These are phyloP conservation scores for Diaporthe sp. DNA, from an alignment of 2,329 filamentous ascomycete genomes.

Conservation along the genomic window DNA sequence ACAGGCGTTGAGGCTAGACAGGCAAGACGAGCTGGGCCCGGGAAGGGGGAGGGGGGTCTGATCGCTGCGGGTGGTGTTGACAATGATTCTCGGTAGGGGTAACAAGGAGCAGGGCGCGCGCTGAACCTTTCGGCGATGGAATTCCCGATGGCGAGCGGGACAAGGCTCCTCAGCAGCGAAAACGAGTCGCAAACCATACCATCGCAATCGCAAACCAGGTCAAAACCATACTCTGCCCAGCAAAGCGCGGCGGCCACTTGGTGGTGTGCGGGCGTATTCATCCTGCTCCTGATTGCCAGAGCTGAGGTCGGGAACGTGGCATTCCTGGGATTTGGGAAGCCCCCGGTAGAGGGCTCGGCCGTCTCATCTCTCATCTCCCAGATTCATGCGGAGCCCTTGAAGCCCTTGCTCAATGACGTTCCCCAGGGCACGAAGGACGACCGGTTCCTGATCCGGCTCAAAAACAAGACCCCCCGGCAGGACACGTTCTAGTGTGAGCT, in stretches of 20 bases:
- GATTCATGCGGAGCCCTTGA: slow-evolving; percentile 35
- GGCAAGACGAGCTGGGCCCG: slow-evolving; percentile 11
- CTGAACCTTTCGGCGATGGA: slow-evolving; percentile 4
- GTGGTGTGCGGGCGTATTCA: not conserved
- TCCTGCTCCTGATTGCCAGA: slow-evolving; percentile 24
- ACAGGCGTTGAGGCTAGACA: slow-evolving; percentile 22
- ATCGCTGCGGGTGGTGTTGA: slow-evolving; percentile 11
- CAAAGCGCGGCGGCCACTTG: slow-evolving; percentile 1
- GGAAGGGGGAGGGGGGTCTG: slow-evolving; percentile 9
- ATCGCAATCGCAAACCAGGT: not conserved
- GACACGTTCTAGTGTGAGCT: slow-evolving; percentile 22
- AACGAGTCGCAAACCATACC: slow-evolving; percentile 2
- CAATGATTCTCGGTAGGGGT: not conserved
- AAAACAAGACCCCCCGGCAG: slow-evolving; percentile 6
- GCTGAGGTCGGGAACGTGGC: slow-evolving; percentile 26
- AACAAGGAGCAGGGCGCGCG: slow-evolving; percentile 10
- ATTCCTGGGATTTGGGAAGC: slow-evolving; percentile 2
- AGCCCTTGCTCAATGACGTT: slow-evolving; percentile 13
- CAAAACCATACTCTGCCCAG: not conserved
- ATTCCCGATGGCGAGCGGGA: slow-evolving; percentile 14
- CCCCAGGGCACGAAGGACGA: not conserved
- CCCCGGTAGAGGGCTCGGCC: slow-evolving; percentile 28
- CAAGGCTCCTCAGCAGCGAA: not conserved
- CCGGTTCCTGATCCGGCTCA: slow-evolving; percentile 20
- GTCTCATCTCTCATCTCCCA: slow-evolving; percentile 40